Conservation (phyloP, 768 basidiomycete species). For the Panus rudis region DNA sequence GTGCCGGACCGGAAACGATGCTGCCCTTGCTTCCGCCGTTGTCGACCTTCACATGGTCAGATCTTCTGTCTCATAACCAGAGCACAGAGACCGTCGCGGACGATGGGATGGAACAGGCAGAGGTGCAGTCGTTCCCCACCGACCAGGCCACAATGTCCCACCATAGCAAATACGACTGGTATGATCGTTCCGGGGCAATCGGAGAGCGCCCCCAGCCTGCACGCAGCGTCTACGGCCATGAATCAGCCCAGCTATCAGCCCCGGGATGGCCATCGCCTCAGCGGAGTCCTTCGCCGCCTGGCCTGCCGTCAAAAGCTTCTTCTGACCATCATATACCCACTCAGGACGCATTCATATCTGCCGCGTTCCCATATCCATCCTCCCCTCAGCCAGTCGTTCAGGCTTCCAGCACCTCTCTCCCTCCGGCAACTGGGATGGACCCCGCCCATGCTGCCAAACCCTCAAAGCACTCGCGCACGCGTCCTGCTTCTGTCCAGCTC, state of each 20-base stretch:
- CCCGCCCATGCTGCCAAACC: no score
- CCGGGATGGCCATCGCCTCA: slow-evolving; percentile 10
- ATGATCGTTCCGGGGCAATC: slow-evolving; percentile 6
- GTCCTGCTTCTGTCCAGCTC: slow-evolving; percentile 18
- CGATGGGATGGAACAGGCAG: slow-evolving; percentile 9
- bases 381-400: no score
- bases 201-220: slow-evolving; percentile 1
- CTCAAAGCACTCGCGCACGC: slow-evolving; percentile 5
- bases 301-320: slow-evolving; percentile 12
- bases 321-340: no score
- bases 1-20: slow-evolving; percentile 17
- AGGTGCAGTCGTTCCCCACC: slow-evolving; percentile 11
- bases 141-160: slow-evolving; percentile 19
- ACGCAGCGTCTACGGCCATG: not conserved
- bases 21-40: slow-evolving; percentile 18
- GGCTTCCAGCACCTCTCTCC: no score
- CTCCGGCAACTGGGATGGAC: no score
- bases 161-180: slow-evolving; percentile 6
- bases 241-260: slow-evolving; percentile 7
- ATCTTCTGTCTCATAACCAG: slow-evolving; percentile 15
- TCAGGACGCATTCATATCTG: no score
- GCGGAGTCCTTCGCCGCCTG: slow-evolving; percentile 19
- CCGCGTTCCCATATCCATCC: no score
- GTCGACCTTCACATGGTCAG: slow-evolving; percentile 23
- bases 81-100: slow-evolving; percentile 11